phyloP scores from a whole-genome alignment of 2,329 filamentous ascomycete species.

The Talaromyces verruculosus region DNA sequence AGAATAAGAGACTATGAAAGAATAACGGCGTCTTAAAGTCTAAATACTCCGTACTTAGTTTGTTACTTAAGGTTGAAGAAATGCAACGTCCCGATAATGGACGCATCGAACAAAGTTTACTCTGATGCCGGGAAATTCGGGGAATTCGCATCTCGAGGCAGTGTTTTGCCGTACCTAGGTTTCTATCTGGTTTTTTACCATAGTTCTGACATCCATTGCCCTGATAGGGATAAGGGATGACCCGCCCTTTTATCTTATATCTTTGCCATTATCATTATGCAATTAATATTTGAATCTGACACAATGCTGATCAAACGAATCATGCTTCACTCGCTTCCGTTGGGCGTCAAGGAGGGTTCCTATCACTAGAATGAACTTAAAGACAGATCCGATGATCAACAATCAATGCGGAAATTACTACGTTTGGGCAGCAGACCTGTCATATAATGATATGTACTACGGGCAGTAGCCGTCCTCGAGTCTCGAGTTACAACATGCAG shows the following conservation, averaged over 20 bases:
- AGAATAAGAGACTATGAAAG: not conserved
- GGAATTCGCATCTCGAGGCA: not conserved
- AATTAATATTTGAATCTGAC: not conserved
- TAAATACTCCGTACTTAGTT: not conserved
- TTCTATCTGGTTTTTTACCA: not conserved
- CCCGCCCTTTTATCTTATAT: not conserved
- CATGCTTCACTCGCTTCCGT: not conserved
- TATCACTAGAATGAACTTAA: not conserved
- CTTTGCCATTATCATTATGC: not conserved
- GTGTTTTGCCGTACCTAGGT: not conserved
- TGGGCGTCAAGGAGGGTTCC: slow-evolving; percentile 1
- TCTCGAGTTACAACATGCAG: not conserved
- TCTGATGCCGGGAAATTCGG: not conserved
- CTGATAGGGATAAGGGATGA: not conserved
- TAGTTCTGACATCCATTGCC: not conserved
- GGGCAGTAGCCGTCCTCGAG: not conserved
- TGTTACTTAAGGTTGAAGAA: not conserved
- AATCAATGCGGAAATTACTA: not conserved
- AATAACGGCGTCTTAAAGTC: not conserved
- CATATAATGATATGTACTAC: not conserved
- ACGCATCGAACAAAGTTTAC: not conserved
- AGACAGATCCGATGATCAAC: slow-evolving; percentile 10
- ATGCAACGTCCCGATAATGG: not conserved
- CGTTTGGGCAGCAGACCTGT: slow-evolving; percentile 7
- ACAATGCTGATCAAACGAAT: not conserved